Conservation (phyloP, 140 eudicot genomes). For the Cichorium intybus region DNA sequence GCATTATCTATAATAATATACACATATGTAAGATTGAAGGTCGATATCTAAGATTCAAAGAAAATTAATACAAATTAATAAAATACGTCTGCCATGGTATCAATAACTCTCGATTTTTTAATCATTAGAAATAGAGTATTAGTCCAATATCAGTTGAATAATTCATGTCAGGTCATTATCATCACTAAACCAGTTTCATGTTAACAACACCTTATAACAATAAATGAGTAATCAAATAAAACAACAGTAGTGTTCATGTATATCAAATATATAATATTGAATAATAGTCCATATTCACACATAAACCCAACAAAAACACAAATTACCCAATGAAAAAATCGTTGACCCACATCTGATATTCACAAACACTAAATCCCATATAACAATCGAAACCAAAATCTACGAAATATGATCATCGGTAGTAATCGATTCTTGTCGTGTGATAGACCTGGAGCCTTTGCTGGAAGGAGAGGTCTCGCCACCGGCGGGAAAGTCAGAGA, state of each 20-base stretch:
- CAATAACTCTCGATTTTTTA: background rate
- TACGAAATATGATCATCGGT: slow-evolving; percentile 22
- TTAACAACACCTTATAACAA: background rate
- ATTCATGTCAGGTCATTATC: no score
- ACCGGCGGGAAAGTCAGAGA: slow-evolving; percentile 58
- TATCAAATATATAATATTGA: background rate
- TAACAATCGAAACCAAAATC: slow-evolving; percentile 10
- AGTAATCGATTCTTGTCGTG: slow-evolving; percentile 25
- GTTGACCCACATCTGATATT: slow-evolving; percentile 9
- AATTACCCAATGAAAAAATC: background rate
- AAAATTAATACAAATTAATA: no score
- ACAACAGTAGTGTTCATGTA: slow-evolving; percentile 4
- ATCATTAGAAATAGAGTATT: background rate
- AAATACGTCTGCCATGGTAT: background rate
- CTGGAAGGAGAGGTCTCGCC: slow-evolving; percentile 54
- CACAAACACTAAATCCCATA: slow-evolving; percentile 18
- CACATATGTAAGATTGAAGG: no score
- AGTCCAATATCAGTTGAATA: background rate
- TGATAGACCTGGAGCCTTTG: slow-evolving; percentile 12
- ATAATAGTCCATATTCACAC: background rate
- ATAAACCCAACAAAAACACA: background rate
- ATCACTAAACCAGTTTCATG: background rate
- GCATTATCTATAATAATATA: no score
- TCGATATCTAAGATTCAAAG: no score
- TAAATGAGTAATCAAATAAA: background rate